Evolutionary conservation across 2,329 filamentous ascomycete genomes (phyloP).

Genomic region (Teratosphaeria zuluensis): DNA sequence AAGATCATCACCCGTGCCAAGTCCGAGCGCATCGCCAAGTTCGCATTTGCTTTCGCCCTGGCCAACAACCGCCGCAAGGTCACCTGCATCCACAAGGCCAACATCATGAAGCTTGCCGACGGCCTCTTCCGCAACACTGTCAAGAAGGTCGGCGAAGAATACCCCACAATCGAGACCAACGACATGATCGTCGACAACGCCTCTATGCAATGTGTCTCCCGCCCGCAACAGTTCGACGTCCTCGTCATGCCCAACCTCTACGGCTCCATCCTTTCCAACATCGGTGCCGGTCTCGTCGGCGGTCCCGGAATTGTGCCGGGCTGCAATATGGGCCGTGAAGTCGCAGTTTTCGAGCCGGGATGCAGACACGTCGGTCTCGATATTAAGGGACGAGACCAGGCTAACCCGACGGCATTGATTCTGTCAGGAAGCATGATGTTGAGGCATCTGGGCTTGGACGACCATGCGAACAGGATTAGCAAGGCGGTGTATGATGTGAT

Average conservation of each 20-base stretch:
- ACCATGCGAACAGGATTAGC: slow-evolving; percentile 97
- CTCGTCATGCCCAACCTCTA: slow-evolving; percentile 99
- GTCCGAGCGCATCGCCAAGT: slow-evolving; percentile 98
- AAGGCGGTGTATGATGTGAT: slow-evolving; percentile 77
- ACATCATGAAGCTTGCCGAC: slow-evolving; percentile 99
- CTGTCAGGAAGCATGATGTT: slow-evolving; percentile 95
- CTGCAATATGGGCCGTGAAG: slow-evolving; percentile 98
- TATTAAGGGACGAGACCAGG: slow-evolving; percentile 99
- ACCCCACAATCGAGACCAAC: slow-evolving; percentile 88
- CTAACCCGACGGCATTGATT: slow-evolving; percentile 92
- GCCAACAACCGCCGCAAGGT: slow-evolving; percentile 99
- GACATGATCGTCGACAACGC: slow-evolving; percentile 99
- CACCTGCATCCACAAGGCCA: slow-evolving; percentile 99
- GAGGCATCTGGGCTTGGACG: slow-evolving; percentile 90
- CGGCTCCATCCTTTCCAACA: slow-evolving; percentile 97
- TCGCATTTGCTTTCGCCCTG: slow-evolving; percentile 93
- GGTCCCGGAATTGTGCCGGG: slow-evolving; percentile 94
- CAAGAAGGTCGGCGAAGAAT: slow-evolving; percentile 86
- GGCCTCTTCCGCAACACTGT: slow-evolving; percentile 98
- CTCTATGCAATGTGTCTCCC: slow-evolving; percentile 96
- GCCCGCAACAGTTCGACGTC: slow-evolving; percentile 96
- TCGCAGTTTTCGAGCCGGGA: slow-evolving; percentile 96
- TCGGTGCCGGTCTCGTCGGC: slow-evolving; percentile 91
- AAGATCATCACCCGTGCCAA: slow-evolving; percentile 99
- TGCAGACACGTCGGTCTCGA: slow-evolving; percentile 99